Evolutionary conservation across 441 rosid genomes (phyloP), one percentile per base, ranked within the genome.

Genomic region (Euphorbia celastroides): DNA sequence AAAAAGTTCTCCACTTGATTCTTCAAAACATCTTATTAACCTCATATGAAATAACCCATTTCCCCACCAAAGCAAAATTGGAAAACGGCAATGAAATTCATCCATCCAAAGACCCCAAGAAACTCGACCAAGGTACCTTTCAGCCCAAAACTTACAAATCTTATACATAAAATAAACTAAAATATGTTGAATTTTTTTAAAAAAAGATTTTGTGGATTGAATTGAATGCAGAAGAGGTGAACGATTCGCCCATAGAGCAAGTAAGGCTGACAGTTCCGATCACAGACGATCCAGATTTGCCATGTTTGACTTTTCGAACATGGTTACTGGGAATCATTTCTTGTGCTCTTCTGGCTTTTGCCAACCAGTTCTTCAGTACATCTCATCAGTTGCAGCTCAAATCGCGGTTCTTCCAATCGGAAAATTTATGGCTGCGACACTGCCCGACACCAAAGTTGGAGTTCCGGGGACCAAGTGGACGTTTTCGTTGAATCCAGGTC

Each of bases 391-490:
- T 41, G 62, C 78, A 4, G 83, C 79, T 58, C 82, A 83, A 66
- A 85, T 85, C 50, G 59, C 50, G 10, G 79, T 76, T 1, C 81
- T 82, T n/a, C 89, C 86, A 5, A n/a, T 76, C 0, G 85, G 82
- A 54, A 80, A 73, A 34, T 38, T 81, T n/a, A 84, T 84, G 89
- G 89, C 80, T 0, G 77, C 78, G 23, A 36, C 66, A 66, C 71
- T 82, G 4, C 85, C 84, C 0, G 62, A 16, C 5, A 80, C 59
- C 34, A 2, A 8, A 0, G 5, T 82, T 4, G 19, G 30, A 13
- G 19, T 81, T 64, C 83, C 75, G 0, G 57, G 72, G 56, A 79
- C 76, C 2, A 71, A 71, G 22, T 76, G 74, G 76, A 67, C 81
- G 0, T 80, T 79, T 56, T 79, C 82, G 10, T 57, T 82, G 62